These are phyloP conservation scores for Medicago truncatula DNA, from an alignment of 306 rosid species.

Conservation along the genomic window MtrunA17r5.0-ANR NC_053042.1:56635001-56635500, in stretches of 20 bases:
- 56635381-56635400: not conserved
- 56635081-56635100: not conserved
- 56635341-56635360: too few relatives aligned
- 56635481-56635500: not conserved
- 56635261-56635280: too few relatives aligned
- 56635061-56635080: not conserved
- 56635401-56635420: not conserved
- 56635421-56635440: not conserved
- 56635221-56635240: too few relatives aligned
- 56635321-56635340: too few relatives aligned
- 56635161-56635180: not conserved
- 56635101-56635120: not conserved
- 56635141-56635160: not conserved
- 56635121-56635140: not conserved
- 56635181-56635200: not conserved
- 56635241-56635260: too few relatives aligned
- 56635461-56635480: not conserved
- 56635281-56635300: too few relatives aligned
- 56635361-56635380: too few relatives aligned
- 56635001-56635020: constrained; percentile 63
- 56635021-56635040: constrained; percentile 96
- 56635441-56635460: too few relatives aligned
- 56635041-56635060: constrained; percentile 96
- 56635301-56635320: too few relatives aligned
- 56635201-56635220: not conserved